Evolutionary conservation across 164 flowering plant genomes (phyloP), one percentile per base, ranked within the genome.

Genomic region (Brasenia schreberi): DNA sequence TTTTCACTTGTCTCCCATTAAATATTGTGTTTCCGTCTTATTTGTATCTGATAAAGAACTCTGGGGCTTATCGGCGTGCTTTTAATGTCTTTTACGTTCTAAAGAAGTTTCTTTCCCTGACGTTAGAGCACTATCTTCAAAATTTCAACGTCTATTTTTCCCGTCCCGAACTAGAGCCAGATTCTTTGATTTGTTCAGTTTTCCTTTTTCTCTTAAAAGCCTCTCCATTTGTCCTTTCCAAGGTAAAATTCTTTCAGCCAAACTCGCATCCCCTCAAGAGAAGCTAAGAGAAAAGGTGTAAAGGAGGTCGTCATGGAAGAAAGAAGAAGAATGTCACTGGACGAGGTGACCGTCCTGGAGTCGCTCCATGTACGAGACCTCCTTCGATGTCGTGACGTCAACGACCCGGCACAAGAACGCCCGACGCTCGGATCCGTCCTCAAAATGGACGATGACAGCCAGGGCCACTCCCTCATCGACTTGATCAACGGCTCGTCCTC

Each of bases 401-500:
- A 43, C 18, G 33, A 12, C 2, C 19, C 43, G 5, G 42, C 56
- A 7, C n/a, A 27, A 1, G 44, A 61, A 12, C 19, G 64, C 45
- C 39, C 76, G 16, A 80, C 84, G 16, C 67, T 81, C 7, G 78
- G 72, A 52, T 78, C 79, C 27, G 71, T 80, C 5, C 67, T 84
- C 61, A 70, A 74, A 60, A 6, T 43, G 19, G 70, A 74, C 11
- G 72, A 73, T 66, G 71, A 64, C 5, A 56, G 16, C 56, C 56
- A 65, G 5, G 43, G 66, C 67, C 43, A 82, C 42, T 84, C 92
- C 0, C 82, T 91, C 27, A 68, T 83, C 5, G 97, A 92, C 67
- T 68, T 86, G 6, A 84, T 87, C 67, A 76, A 79, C 6, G 5
- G 23, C 23, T 83, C 82, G 17, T 86, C 81, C 33, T 77, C 77